These are phyloP conservation scores for Lagenidium giganteum DNA, from an alignment of 352 stramenopile genomes.

Conservation along the genomic window DNA sequence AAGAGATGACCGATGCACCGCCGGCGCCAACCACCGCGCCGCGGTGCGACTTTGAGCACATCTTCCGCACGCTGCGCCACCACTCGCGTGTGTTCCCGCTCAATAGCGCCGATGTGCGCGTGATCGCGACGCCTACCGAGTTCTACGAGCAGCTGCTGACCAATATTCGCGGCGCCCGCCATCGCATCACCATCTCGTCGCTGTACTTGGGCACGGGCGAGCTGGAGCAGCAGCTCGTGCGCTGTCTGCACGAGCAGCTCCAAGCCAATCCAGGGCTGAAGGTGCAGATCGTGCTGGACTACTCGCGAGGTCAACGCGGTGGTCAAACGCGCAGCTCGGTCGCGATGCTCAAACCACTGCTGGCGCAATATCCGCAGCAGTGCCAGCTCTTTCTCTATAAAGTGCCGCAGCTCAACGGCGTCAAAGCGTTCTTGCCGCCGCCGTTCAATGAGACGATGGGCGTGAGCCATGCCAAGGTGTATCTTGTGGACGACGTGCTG, in stretches of 20 bases:
- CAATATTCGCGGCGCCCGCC: constrained; percentile 47
- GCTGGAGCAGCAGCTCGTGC: constrained; percentile 42
- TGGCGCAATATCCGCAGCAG: constrained; percentile 42
- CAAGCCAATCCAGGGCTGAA: constrained; percentile 34
- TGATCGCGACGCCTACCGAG: constrained; percentile 38
- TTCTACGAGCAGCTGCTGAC: constrained; percentile 63
- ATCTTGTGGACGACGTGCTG: constrained; percentile 74
- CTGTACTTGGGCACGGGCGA: constrained; percentile 66
- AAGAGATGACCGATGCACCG: too few species aligned
- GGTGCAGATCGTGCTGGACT: constrained; percentile 66
- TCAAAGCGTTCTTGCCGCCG: constrained; percentile 52
- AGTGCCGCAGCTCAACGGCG: constrained; percentile 58
- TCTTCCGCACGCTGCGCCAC: constrained; percentile 45
- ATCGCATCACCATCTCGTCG: constrained; percentile 55
- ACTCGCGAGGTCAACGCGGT: constrained; percentile 58
- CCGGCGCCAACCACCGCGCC: too few species aligned
- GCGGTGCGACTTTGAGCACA: too few species aligned
- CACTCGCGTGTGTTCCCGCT: constrained; percentile 64
- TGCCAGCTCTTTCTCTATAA: constrained; percentile 64
- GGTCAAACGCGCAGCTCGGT: constrained; percentile 43
- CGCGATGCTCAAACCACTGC: constrained; percentile 42
- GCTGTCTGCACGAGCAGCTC: constrained; percentile 30
- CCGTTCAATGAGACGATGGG: constrained; percentile 83
- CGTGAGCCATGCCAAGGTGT: constrained; percentile 82
- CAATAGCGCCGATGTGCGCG: constrained; percentile 33